phyloP scores from a whole-genome alignment of 1,139 yeast species.

The Sporopachydermia cereana region DNA sequence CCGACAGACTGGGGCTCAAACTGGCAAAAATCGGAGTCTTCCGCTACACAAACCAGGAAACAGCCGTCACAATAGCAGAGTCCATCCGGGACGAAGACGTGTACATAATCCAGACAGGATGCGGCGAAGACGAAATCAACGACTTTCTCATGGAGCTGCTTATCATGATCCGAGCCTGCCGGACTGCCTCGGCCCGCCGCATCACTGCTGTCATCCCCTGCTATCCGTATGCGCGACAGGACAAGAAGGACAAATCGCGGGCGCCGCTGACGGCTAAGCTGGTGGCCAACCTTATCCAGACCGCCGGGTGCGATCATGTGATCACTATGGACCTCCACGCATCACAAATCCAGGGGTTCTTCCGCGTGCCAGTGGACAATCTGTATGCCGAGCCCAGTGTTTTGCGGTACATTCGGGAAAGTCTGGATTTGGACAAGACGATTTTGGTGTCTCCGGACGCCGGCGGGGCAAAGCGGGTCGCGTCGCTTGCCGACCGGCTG shows the following conservation, averaged over 20 bases:
- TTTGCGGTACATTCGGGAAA: conserved; percentile 52
- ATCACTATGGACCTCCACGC: conserved; percentile 80
- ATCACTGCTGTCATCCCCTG: conserved; percentile 72
- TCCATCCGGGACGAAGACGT: conserved; percentile 73
- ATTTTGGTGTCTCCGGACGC: conserved; percentile 73
- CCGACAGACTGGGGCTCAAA: conserved; percentile 48
- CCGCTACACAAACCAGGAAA: conserved; percentile 62
- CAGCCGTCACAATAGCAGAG: conserved; percentile 61
- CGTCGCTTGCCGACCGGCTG: conserved; percentile 64
- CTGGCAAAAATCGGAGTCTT: conserved; percentile 56
- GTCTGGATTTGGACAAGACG: conserved; percentile 34
- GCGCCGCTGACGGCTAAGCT: conserved; percentile 77
- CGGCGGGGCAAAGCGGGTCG: conserved; percentile 79
- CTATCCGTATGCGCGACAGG: conserved; percentile 78
- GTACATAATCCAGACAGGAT: conserved; percentile 60
- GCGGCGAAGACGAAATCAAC: conserved; percentile 50
- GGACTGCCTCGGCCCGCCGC: conserved; percentile 67
- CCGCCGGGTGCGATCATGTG: conserved; percentile 75
- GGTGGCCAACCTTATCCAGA: conserved; percentile 62
- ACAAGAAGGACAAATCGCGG: conserved; percentile 68
- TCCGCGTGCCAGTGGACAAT: conserved; percentile 72
- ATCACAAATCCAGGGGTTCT: conserved; percentile 76
- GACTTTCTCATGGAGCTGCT: conserved; percentile 62
- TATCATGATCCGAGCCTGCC: conserved; percentile 66
- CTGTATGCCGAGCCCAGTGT: conserved; percentile 73